Evolutionary conservation across 768 basidiomycete species (phyloP), one percentile per base, ranked within the genome.

Genomic region (Amanita phalloides): DNA sequence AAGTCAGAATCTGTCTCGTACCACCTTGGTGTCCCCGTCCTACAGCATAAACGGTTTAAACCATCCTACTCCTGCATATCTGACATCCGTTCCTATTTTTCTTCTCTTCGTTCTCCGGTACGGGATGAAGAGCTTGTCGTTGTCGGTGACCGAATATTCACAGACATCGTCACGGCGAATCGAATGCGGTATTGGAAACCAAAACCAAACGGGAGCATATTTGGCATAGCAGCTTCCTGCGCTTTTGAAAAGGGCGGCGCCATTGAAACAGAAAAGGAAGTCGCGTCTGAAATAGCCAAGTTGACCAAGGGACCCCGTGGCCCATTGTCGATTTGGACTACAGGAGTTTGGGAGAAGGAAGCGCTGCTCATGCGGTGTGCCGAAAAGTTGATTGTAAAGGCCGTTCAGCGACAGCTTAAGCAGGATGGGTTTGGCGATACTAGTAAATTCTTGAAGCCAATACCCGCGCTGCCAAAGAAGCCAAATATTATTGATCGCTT

Each of bases 61-160:
- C 95, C 95, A 2, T 79, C 82, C 2, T 83, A 82, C 59, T 72
- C 79, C 1, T 95, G 92, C 66, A 84, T 88, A 23, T 56, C 66
- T 8, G 71, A 76, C n/a, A 81, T 95, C 49, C 77, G 79, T 7
- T 61, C 66, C 39, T 93, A 96, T 71, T 96, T 97, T 62, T 68
- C 73, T 25, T 77, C 81, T 28, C 73, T 81, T 26, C 66, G 61
- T 6, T 59, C 61, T n/a, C 81, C 84, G 17, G 60, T 90, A 39
- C 64, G 69, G 26, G 77, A 81, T 56, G 69, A 81, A 23, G 78
- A 85, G 53, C 70, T 96, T 39, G 68, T 97, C 51, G 67, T 97
- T 36, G 83, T 99, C 10, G 95, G 95, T 0, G 95, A 99, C 69
- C 78, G 95, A 9, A 68, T 97, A 48, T 86, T 96, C 60, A 99